phyloP scores from a whole-genome alignment of 2,329 filamentous ascomycete species.

The Cladosporium sp. region DNA sequence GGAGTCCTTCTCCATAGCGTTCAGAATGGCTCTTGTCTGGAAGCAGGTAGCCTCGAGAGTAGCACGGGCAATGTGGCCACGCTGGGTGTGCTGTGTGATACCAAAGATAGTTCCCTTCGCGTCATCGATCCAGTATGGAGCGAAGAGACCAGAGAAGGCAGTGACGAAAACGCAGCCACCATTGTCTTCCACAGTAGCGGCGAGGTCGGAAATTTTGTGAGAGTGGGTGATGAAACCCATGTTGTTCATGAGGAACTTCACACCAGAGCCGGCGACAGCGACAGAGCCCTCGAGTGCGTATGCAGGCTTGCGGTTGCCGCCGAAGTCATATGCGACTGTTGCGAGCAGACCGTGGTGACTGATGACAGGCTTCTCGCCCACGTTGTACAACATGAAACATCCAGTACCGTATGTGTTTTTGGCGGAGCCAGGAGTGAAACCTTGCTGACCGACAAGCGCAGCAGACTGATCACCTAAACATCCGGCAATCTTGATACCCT shows the following conservation, averaged over 20 bases:
- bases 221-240: constrained; percentile 61
- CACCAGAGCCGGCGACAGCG: constrained; percentile 70
- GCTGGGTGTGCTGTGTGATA: constrained; percentile 76
- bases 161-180: constrained; percentile 84
- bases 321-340: constrained; percentile 81
- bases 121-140: constrained; percentile 93
- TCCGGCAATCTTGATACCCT: constrained; percentile 69
- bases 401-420: constrained; percentile 88
- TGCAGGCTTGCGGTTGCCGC: constrained; percentile 47
- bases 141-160: constrained; percentile 85
- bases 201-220: constrained; percentile 61
- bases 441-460: constrained; percentile 67
- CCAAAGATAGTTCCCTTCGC: constrained; percentile 85
- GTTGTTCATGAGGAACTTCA: constrained; percentile 44
- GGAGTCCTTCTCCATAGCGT: constrained; percentile 82
- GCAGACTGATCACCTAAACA: constrained; percentile 84
- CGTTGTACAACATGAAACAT: constrained; percentile 81
- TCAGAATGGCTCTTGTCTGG: constrained; percentile 84
- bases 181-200: constrained; percentile 65
- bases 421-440: constrained; percentile 72
- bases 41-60: constrained; percentile 84
- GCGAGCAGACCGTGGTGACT: constrained; percentile 73
- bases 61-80: constrained; percentile 77
- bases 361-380: constrained; percentile 75
- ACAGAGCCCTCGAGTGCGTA: constrained; percentile 80